Base-by-base conservation (phyloP, 768 basidiomycete species). In the Boletus pseudopeckii region DNA sequence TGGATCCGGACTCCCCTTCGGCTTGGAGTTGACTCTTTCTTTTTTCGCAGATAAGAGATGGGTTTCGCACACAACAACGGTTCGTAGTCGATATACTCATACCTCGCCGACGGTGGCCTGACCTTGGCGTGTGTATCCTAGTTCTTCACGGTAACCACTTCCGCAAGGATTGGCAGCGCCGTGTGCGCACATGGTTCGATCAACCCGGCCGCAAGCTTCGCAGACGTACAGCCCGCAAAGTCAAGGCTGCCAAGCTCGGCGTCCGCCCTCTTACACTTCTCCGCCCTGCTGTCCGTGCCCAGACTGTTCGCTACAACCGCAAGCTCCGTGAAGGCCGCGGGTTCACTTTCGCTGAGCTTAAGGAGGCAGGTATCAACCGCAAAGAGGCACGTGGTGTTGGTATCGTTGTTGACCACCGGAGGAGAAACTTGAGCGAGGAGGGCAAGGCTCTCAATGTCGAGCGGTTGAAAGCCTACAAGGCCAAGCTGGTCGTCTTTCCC, bases 91-190 rank as follows among this genome's bases (percentile, higher is more conserved):
- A 41, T 45, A 13, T 26, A 39, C 76, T 74, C 72, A 74, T 64
- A 68, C 10, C 17, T 47, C 24, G 0, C 18, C 34, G 22, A 22
- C 22, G 22, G 34, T n/a, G 5, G 26, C 39, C 62, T 65, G 44
- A 68, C 51, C 51, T 24, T 24, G 40, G 18, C 32, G 33, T 32
- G 10, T 18, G 32, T 55, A 32, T 58, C 45, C 54, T 44, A 90
- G 91, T 90, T 78, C 90, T 96, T 74, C 93, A 85, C 77, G 82
- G 75, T 65, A 94, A 94, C 76, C 93, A 97, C 74, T 94, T 94
- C 84, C 91, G 85, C 80, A 98, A 98, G 86, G 95, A 98, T 74
- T 98, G 95, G 95, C 96, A 98, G 75, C 82, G 86, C 69, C 89
- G 88, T 61, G 93, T 96, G 65, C 88, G 88, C 75, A 96, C 92